phyloP scores from a whole-genome alignment of 768 basidiomycete genomes.

The Xerocomus brunneocitrinus region DNA sequence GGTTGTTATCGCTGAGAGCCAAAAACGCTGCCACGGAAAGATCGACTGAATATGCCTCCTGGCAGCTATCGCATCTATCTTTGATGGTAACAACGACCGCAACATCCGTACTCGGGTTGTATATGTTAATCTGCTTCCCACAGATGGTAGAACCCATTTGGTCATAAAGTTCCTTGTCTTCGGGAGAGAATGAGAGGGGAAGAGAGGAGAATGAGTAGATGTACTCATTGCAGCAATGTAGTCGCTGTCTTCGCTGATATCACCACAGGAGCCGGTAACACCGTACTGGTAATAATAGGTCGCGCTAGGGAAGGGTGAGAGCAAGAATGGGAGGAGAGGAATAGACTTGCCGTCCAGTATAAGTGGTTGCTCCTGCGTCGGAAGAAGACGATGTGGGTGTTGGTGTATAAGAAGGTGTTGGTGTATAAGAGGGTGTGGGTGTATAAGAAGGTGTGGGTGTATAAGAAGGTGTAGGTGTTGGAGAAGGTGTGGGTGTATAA shows the following conservation, averaged over 20 bases:
- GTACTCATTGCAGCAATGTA: conserved; percentile 61
- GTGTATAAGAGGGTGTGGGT: not conserved
- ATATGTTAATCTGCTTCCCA: conserved; percentile 59
- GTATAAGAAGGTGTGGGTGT: not conserved
- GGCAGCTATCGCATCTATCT: conserved; percentile 81
- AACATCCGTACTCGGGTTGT: conserved; percentile 49
- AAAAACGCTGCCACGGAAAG: conserved; percentile 67
- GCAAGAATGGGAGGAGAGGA: not conserved
- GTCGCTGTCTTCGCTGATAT: conserved; percentile 49
- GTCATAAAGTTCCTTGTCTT: not conserved
- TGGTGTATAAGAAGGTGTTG: not conserved
- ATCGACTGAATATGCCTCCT: conserved; percentile 56
- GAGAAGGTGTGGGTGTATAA: not conserved
- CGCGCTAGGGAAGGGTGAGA: conserved; percentile 36
- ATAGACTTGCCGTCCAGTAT: conserved; percentile 42
- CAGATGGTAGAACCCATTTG: conserved; percentile 35
- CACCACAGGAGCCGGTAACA: conserved; percentile 77
- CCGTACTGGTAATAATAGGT: conserved; percentile 72
- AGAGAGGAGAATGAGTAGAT: conserved; percentile 11
- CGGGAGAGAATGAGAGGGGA: conserved; percentile 1
- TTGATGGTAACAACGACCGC: conserved; percentile 62
- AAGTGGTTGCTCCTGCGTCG: not conserved
- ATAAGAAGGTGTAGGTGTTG: not conserved
- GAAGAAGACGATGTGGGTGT: not conserved
- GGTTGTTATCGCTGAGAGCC: conserved; percentile 38